Base-by-base conservation (phyloP, 225 moss, liverwort and hornwort species). In the Anthoceros angustus region DNA sequence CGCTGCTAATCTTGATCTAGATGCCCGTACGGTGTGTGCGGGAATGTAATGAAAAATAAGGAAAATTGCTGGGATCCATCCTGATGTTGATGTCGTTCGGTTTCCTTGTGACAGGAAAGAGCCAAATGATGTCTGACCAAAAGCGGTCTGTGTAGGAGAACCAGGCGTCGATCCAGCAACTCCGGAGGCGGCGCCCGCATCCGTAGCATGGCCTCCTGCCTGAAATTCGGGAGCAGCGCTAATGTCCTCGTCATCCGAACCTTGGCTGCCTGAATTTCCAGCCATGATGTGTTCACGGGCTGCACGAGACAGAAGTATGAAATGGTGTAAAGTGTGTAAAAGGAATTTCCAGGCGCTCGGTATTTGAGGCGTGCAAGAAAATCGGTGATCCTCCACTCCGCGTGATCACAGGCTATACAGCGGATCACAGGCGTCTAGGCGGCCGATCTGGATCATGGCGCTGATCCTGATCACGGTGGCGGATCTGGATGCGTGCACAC, bases 191-290 rank as follows among this genome's bases (percentile, higher is more conserved):
- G 46, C 46, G 46, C 46, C 46, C 18, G 46, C 46, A 48, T 48
- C 46, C 46, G 46, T 18, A 48, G 46, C 46, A 48, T 48, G 46
- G 46, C 46, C 46, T 48, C 18, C 46, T 48, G 46, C 46, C 46
- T 2, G 46, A 5, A 48, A 48, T 48, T 48, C 46, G 46, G 46
- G 46, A 48, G 1, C 46, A 48, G 46, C 46, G 18, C 5, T 48
- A 5, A 2, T 5, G 46, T 48, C 46, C 12, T 48, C 46, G 46
- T 5, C 46, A 48, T 48, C 46, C 46, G 46, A 48, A 6, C 46
- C 46, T 48, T 48, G 46, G 46, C 46, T 48, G 46, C 46, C 46
- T 48, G 46, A 48, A 48, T 48, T 48, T 48, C 46, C 46, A 48
- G 46, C 46, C 2, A 48, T 48, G 2, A 1, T 1, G 5, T 1